A percentile compares a stretch with the other conserved stretches of the same genome.
Evolutionary conservation across 345 rosid species (phyloP).

Genomic region (Moringa oleifera): DNA sequence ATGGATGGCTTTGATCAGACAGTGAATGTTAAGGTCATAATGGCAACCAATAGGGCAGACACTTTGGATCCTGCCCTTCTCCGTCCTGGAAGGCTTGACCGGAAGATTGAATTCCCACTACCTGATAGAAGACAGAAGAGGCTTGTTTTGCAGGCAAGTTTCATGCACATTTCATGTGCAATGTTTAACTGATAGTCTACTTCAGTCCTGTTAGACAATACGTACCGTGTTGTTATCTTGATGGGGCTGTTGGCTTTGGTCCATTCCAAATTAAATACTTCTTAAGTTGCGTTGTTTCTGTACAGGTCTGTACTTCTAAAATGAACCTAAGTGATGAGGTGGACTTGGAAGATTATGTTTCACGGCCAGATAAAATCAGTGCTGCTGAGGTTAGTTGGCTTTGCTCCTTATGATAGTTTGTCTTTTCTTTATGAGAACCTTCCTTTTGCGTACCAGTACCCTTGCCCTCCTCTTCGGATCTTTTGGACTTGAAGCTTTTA

Average conservation of each 20-base stretch:
- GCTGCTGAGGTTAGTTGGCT: constrained; percentile 89
- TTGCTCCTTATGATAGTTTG: constrained; percentile 6
- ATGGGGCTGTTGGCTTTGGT: not conserved
- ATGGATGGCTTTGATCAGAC: constrained; percentile 99
- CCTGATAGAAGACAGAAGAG: constrained; percentile 99
- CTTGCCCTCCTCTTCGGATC: not conserved
- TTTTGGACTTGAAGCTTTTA: not conserved
- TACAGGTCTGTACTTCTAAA: constrained; percentile 94
- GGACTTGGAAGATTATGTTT: constrained; percentile 97
- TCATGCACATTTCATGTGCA: not conserved
- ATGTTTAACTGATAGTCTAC: too few species aligned
- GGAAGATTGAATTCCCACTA: constrained; percentile 91
- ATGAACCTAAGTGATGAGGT: constrained; percentile 98
- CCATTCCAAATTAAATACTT: not conserved
- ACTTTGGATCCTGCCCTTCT: constrained; percentile 97
- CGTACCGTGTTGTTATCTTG: not conserved
- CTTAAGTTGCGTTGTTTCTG: constrained; percentile 7
- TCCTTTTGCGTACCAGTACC: not conserved
- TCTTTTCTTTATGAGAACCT: not conserved
- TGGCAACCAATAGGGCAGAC: constrained; percentile 97
- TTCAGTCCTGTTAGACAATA: too few species aligned
- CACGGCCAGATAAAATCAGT: constrained; percentile 97
- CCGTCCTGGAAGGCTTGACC: constrained; percentile 96
- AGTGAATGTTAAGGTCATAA: constrained; percentile 93
- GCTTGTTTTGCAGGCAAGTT: constrained; percentile 88